These are phyloP conservation scores for Fusarium denticulatum DNA, from an alignment of 2,329 filamentous ascomycete species.

Conservation along the genomic window DNA sequence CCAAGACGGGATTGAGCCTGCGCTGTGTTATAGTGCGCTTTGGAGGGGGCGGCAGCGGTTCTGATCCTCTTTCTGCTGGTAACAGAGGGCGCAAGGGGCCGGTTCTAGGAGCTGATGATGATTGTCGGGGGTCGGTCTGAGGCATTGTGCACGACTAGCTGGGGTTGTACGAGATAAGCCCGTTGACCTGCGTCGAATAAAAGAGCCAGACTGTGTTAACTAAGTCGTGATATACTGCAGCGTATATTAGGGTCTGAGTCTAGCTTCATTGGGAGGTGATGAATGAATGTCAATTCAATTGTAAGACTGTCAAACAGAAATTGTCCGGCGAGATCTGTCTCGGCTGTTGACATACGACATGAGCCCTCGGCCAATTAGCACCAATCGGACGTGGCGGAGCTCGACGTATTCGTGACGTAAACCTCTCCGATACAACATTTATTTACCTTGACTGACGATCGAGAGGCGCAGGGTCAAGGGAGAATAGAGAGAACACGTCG, in stretches of 20 bases:
- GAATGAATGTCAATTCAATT: too few relatives aligned
- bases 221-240: too few relatives aligned
- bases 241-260: too few relatives aligned
- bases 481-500: neutral
- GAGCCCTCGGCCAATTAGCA: neutral
- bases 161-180: too few relatives aligned
- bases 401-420: neutral
- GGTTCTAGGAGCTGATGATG: neutral
- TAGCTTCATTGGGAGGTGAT: neutral
- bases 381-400: neutral
- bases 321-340: neutral
- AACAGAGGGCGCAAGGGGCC: neutral
- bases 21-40: neutral
- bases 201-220: too few relatives aligned
- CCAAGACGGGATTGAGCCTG: slow-evolving; percentile 12
- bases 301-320: neutral
- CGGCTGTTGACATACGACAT: neutral
- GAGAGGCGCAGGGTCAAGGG: neutral
- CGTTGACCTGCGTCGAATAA: too few relatives aligned
- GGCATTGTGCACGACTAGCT: neutral
- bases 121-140: neutral
- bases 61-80: neutral
- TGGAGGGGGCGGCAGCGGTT: neutral
- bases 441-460: neutral
- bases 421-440: neutral